Evolutionary conservation across 805 yeast genomes (phyloP).

Genomic region (Ogataea paradorogensis): DNA sequence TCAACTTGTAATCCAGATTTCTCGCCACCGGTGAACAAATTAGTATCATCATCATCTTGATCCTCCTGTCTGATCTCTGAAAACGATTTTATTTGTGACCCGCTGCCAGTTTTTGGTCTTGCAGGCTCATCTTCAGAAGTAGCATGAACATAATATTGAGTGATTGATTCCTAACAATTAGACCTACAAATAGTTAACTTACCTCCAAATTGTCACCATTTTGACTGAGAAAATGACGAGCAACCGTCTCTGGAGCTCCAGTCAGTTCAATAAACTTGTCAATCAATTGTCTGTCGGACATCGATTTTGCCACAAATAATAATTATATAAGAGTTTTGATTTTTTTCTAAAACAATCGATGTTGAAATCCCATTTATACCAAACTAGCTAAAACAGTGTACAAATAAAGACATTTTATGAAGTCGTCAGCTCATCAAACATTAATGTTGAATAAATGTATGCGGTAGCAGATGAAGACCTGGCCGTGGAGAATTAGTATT

Average conservation of each 20-base stretch:
- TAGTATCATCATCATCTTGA: slow-evolving; percentile 33
- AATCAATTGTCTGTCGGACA: slow-evolving; percentile 21
- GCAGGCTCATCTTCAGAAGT: slow-evolving; percentile 14
- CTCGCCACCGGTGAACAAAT: slow-evolving; percentile 58
- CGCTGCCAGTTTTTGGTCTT: slow-evolving; percentile 1
- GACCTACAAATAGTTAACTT: slow-evolving; percentile 9
- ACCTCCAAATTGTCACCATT: slow-evolving; percentile 30
- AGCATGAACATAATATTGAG: slow-evolving; percentile 26
- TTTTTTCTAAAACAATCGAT: slow-evolving; percentile 35
- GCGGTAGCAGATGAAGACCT: slow-evolving; percentile 10
- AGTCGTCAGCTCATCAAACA: slow-evolving; percentile 24
- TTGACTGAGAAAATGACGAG: slow-evolving; percentile 35
- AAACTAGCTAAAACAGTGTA: slow-evolving; percentile 15
- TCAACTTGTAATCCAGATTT: slow-evolving; percentile 79
- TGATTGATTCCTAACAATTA: slow-evolving; percentile 24
- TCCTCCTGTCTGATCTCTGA: slow-evolving; percentile 34
- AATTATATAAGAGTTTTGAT: background rate
- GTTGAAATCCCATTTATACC: slow-evolving; percentile 43
- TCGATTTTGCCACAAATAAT: slow-evolving; percentile 7
- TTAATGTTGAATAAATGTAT: slow-evolving; percentile 40
- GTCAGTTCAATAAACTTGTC: slow-evolving; percentile 38
- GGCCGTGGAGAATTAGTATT: slow-evolving; percentile 22
- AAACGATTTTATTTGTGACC: slow-evolving; percentile 30
- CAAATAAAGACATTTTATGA: slow-evolving; percentile 18
- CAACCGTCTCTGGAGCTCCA: slow-evolving; percentile 36